Percentiles rank a stretch among this genome's conserved stretches.
These are phyloP conservation scores for Ceraceosorus guamensis DNA, from an alignment of 1,284 basidiomycete species.

Conservation along the genomic window DNA sequence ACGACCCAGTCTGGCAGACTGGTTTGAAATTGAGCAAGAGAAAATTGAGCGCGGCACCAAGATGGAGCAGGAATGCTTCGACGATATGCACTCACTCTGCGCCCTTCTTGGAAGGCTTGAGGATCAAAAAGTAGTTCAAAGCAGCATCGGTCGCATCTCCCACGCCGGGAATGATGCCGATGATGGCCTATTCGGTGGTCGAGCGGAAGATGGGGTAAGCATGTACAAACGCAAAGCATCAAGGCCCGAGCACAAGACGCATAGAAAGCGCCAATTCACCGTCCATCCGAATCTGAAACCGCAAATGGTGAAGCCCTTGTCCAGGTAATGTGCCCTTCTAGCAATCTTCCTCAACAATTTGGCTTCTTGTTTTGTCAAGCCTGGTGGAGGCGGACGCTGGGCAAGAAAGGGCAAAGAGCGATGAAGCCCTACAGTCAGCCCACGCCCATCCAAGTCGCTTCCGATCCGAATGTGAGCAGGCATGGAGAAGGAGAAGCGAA, in stretches of 20 bases:
- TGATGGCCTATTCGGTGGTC: too few species aligned
- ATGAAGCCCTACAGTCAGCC: neutral
- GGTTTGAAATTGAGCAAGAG: neutral
- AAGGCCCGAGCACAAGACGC: neutral
- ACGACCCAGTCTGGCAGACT: constrained; percentile 35
- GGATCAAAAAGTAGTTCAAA: constrained; percentile 70
- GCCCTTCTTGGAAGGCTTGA: constrained; percentile 64
- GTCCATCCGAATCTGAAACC: constrained; percentile 80
- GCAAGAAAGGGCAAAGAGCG: neutral
- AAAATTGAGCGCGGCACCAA: neutral
- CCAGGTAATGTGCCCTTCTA: constrained; percentile 75
- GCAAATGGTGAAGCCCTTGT: constrained; percentile 77
- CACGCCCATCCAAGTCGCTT: neutral
- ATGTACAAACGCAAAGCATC: too few species aligned
- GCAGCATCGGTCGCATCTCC: constrained; percentile 62
- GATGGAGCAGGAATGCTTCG: constrained; percentile 7
- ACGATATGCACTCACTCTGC: constrained; percentile 54
- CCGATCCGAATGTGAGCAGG: too few species aligned
- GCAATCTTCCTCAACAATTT: constrained; percentile 54
- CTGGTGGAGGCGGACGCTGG: constrained; percentile 62
- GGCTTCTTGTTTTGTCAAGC: constrained; percentile 69
- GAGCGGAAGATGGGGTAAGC: neutral
- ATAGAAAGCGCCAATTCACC: too few species aligned
- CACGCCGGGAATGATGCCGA: constrained; percentile 64
- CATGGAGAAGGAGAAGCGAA: neutral